A percentile compares a stretch with the other conserved stretches of the same genome.
These are phyloP conservation scores for Tetragonia tetragonoides DNA, from an alignment of 148 eudicot species.

Conservation along the genomic window DNA sequence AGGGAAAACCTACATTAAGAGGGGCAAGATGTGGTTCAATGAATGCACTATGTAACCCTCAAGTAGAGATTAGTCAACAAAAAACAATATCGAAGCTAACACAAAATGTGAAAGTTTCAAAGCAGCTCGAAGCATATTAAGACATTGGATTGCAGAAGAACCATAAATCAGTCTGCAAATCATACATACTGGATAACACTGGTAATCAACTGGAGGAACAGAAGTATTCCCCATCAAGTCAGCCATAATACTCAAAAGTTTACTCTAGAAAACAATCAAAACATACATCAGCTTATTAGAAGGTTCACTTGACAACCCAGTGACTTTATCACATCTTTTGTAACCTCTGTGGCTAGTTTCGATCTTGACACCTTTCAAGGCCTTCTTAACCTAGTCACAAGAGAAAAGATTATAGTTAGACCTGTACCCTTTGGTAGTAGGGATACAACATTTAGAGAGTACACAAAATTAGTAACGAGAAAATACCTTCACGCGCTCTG, in stretches of 20 bases:
- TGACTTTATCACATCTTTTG: conserved; percentile 43
- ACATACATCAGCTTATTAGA: conserved; percentile 50
- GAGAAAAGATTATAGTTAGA: background rate
- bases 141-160: no score
- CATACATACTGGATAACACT: background rate
- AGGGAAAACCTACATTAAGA: conserved; percentile 42
- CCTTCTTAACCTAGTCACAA: conserved; percentile 48
- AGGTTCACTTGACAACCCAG: conserved; percentile 43
- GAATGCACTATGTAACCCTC: background rate
- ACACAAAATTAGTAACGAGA: background rate
- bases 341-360: conserved; percentile 35
- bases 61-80: background rate
- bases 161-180: background rate
- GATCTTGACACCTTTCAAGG: conserved; percentile 52
- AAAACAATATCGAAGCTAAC: background rate
- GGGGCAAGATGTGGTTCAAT: background rate
- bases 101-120: background rate
- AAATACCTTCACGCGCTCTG: conserved; percentile 58
- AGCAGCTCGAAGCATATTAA: background rate
- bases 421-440: background rate
- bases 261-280: conserved; percentile 35
- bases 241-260: background rate
- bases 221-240: background rate
- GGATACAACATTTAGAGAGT: background rate
- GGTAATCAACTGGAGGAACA: background rate